These are phyloP conservation scores for Neurospora sp. DNA, from an alignment of 495 filamentous ascomycete genomes.

Conservation along the genomic window DNA sequence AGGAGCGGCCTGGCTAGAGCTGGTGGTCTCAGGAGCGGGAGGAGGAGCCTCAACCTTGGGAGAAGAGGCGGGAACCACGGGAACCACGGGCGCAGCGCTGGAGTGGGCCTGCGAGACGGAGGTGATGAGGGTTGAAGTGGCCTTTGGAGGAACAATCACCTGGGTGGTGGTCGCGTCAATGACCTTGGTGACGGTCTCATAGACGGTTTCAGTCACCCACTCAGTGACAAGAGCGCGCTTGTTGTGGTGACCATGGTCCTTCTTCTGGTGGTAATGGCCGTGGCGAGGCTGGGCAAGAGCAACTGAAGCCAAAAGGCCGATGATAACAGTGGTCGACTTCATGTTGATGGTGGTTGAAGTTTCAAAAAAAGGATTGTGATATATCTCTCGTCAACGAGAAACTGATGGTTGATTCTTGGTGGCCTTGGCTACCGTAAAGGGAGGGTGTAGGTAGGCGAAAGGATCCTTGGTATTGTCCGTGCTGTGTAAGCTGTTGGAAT, in stretches of 20 bases:
- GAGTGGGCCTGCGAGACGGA: conserved; percentile 3
- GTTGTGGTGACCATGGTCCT: conserved; percentile 19
- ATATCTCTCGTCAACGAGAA: not conserved
- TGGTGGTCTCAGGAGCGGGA: conserved; percentile 7
- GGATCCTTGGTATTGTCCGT: not conserved
- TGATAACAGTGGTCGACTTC: conserved; percentile 35
- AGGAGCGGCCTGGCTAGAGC: not conserved
- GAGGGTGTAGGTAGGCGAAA: not conserved
- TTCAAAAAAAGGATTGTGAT: not conserved
- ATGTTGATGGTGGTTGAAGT: conserved; percentile 23
- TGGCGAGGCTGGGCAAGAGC: conserved; percentile 37
- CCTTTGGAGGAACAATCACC: conserved; percentile 19
- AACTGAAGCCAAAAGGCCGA: conserved; percentile 32
- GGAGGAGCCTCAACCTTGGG: conserved; percentile 9
- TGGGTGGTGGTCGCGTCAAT: conserved; percentile 34
- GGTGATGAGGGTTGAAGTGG: conserved; percentile 10
- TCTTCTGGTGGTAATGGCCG: conserved; percentile 23
- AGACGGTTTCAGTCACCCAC: conserved; percentile 38
- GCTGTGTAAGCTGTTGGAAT: not conserved
- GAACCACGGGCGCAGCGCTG: not conserved
- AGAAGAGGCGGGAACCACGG: conserved; percentile 6
- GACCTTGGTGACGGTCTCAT: conserved; percentile 37
- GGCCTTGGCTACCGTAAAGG: not conserved
- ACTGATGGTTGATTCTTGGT: not conserved
- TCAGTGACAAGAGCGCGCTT: conserved; percentile 37